Evolutionary conservation across 2,329 filamentous ascomycete species (phyloP).

Genomic region (Fusarium papillatum): DNA sequence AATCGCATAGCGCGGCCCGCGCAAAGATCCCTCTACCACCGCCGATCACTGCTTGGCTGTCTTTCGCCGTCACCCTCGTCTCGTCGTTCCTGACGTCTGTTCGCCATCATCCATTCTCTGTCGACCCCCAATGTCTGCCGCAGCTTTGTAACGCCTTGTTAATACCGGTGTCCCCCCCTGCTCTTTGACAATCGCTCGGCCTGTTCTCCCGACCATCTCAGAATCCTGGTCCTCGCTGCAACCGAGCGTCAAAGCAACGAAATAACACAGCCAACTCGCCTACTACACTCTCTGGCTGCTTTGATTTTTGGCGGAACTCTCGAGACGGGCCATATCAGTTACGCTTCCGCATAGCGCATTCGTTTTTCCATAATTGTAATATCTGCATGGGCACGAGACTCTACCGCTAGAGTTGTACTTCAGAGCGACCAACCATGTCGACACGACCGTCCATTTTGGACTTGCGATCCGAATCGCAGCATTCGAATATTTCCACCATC

Average conservation of each 20-base stretch:
- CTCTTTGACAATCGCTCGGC: slow-evolving; percentile 16
- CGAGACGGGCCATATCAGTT: slow-evolving; percentile 1
- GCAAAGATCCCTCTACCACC: slow-evolving; percentile 32
- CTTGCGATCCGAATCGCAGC: slow-evolving; percentile 68
- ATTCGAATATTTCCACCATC: slow-evolving; percentile 58
- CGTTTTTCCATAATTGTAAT: not conserved
- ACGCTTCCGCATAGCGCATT: slow-evolving; percentile 2
- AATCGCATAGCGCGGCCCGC: slow-evolving; percentile 36
- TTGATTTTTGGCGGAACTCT: slow-evolving; percentile 1
- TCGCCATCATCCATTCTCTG: slow-evolving; percentile 25
- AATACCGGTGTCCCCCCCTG: slow-evolving; percentile 4
- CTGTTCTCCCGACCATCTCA: not conserved
- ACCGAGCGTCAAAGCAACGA: slow-evolving; percentile 6
- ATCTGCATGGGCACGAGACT: slow-evolving; percentile 35
- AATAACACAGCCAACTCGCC: not conserved
- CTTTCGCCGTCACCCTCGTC: slow-evolving; percentile 24
- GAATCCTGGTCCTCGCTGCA: slow-evolving; percentile 6
- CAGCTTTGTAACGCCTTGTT: not conserved
- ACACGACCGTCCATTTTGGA: slow-evolving; percentile 71
- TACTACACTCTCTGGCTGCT: not conserved
- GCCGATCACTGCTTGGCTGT: slow-evolving; percentile 39
- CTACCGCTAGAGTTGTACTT: slow-evolving; percentile 21
- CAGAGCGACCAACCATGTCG: slow-evolving; percentile 58
- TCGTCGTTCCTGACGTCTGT: slow-evolving; percentile 28
- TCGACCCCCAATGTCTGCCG: slow-evolving; percentile 5